A percentile compares a stretch with the other conserved stretches of the same genome.
Conservation (phyloP, 1,139 yeast genomes). For the Spathaspora jeffriesii region DNA sequence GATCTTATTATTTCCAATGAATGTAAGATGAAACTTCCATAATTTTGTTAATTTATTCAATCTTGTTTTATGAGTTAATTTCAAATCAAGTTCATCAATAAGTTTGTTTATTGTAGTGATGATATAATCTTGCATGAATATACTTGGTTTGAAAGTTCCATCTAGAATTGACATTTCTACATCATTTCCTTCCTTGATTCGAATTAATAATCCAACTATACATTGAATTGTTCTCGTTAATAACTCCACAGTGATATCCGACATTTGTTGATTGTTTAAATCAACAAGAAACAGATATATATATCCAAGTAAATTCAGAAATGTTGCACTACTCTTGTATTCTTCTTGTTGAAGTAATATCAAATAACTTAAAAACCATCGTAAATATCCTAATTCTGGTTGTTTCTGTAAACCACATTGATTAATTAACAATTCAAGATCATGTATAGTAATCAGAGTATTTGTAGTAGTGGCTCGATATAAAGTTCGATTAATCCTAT, state of each 20-base stretch:
- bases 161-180: background rate
- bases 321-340: constrained; percentile 16
- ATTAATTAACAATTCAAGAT: constrained; percentile 16
- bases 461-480: constrained; percentile 23
- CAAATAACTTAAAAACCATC: constrained; percentile 30
- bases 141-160: constrained; percentile 2
- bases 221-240: constrained; percentile 35
- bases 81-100: constrained; percentile 9
- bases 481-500: constrained; percentile 24
- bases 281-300: constrained; percentile 4
- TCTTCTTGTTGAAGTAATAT: constrained; percentile 40
- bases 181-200: constrained; percentile 20
- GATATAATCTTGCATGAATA: background rate
- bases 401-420: constrained; percentile 22
- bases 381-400: constrained; percentile 30
- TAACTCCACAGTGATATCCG: constrained; percentile 32
- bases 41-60: constrained; percentile 30
- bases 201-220: constrained; percentile 33
- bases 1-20: constrained; percentile 28
- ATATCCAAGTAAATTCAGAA: constrained; percentile 20
- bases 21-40: constrained; percentile 44
- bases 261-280: constrained; percentile 12
- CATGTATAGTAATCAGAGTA: constrained; percentile 15
- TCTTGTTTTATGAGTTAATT: constrained; percentile 9
- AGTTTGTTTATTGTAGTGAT: constrained; percentile 3